These are phyloP conservation scores for Penicillium sp. DNA, from an alignment of 2,329 filamentous ascomycete species.

Conservation along the genomic window DNA sequence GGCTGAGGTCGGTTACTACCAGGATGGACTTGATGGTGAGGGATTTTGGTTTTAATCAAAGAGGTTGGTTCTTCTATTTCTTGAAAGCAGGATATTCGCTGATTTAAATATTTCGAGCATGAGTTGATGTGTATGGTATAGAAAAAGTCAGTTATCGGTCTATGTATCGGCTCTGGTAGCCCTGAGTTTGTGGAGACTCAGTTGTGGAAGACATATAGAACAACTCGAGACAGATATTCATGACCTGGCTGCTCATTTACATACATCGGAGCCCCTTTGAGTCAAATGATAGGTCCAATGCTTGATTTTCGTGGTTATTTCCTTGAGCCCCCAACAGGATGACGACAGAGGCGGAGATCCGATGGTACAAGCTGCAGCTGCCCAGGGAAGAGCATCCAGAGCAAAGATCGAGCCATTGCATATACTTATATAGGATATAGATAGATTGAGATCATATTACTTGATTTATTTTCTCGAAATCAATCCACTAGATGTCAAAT, in stretches of 20 bases:
- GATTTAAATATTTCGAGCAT: neutral
- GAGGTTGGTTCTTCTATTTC: neutral
- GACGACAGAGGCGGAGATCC: constrained; percentile 25
- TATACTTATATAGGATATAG: neutral
- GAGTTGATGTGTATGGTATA: neutral
- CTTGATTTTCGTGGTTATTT: constrained; percentile 1
- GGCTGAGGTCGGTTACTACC: neutral
- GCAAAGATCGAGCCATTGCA: neutral
- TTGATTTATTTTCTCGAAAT: neutral
- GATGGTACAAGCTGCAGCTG: constrained; percentile 13
- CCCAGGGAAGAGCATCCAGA: neutral
- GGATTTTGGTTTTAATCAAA: neutral
- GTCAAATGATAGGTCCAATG: neutral
- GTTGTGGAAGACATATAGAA: neutral
- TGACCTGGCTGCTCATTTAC: neutral
- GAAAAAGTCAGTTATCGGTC: neutral
- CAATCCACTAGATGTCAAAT: neutral
- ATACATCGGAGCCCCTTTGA: neutral
- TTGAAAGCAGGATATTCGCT: neutral
- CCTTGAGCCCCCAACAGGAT: constrained; percentile 15
- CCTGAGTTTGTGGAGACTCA: too few relatives aligned
- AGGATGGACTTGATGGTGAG: neutral
- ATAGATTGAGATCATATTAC: neutral
- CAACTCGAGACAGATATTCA: neutral
- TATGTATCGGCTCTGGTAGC: neutral